Percentiles rank a stretch among this genome's conserved stretches.
These are phyloP conservation scores for Amoebophrya sp. DNA, from an alignment of 169 alveolate genomes.

Conservation along the genomic window DNA sequence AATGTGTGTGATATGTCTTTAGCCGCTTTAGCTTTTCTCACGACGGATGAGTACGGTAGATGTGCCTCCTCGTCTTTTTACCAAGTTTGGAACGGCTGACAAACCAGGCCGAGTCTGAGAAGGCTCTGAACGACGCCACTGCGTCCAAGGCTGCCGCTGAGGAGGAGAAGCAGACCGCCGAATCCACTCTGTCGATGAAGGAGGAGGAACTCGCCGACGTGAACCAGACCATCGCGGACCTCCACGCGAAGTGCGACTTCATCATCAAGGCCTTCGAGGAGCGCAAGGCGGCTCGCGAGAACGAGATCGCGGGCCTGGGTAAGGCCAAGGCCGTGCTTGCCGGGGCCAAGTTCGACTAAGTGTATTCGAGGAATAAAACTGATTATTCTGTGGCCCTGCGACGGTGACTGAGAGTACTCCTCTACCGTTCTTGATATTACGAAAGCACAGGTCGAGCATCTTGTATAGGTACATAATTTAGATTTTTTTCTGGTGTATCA, in stretches of 20 bases:
- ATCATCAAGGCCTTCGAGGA: background rate
- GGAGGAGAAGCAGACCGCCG: conserved; percentile 5
- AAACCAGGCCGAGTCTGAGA: background rate
- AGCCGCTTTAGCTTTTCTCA: no score
- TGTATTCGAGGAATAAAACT: no score
- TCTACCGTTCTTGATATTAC: no score
- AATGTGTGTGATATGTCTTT: no score
- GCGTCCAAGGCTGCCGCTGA: background rate
- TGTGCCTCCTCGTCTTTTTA: no score
- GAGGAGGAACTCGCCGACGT: background rate
- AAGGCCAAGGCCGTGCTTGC: background rate
- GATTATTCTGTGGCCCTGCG: no score
- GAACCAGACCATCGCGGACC: background rate
- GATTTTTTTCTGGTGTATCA: no score
- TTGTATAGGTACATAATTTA: no score
- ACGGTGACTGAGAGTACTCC: no score
- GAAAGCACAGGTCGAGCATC: no score
- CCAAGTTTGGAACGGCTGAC: no score
- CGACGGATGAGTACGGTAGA: no score
- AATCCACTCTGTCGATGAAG: background rate
- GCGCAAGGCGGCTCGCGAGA: background rate
- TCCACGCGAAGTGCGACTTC: background rate
- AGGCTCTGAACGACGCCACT: background rate
- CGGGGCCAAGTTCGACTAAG: background rate
- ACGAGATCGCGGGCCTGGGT: background rate